A percentile compares a stretch with the other conserved stretches of the same genome.
phyloP scores from a whole-genome alignment of 2,329 filamentous ascomycete genomes.

The Diaporthe helianthi region DNA sequence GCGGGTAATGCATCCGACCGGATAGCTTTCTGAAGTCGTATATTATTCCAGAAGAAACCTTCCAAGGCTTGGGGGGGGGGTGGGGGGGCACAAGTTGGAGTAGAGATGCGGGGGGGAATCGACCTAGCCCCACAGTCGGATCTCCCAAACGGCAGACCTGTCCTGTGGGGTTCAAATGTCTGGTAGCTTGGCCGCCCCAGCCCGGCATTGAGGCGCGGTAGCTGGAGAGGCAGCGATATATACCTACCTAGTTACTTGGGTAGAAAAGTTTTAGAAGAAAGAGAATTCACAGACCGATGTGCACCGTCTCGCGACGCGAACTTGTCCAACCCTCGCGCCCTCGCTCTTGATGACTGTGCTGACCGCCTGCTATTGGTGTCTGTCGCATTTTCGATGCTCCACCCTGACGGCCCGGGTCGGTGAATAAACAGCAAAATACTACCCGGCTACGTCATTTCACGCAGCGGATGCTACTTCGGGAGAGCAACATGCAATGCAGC shows the following conservation, averaged over 20 bases:
- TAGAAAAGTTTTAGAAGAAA: no score
- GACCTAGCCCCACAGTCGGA: not conserved
- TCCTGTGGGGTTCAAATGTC: not conserved
- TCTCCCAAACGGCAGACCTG: not conserved
- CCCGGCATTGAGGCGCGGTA: constrained; percentile 15
- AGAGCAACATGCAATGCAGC: not conserved
- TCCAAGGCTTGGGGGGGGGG: no score
- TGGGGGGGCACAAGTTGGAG: no score
- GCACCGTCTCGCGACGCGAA: constrained; percentile 12
- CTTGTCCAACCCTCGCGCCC: not conserved
- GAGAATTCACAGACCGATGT: no score
- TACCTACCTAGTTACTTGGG: no score
- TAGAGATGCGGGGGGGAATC: not conserved
- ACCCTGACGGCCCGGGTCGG: not conserved
- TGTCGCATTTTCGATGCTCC: not conserved
- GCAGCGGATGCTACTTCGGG: not conserved
- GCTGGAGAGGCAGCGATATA: not conserved
- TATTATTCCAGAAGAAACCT: not conserved
- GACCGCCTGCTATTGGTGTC: not conserved
- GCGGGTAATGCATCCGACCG: constrained; percentile 14
- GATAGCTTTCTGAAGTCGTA: not conserved
- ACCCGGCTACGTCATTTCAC: not conserved
- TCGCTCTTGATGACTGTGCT: not conserved
- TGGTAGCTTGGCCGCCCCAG: constrained; percentile 12
- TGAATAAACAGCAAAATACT: not conserved